Evolutionary conservation across 306 rosid species (phyloP), one percentile per base, ranked within the genome.

Genomic region (Lupinus albus): DNA sequence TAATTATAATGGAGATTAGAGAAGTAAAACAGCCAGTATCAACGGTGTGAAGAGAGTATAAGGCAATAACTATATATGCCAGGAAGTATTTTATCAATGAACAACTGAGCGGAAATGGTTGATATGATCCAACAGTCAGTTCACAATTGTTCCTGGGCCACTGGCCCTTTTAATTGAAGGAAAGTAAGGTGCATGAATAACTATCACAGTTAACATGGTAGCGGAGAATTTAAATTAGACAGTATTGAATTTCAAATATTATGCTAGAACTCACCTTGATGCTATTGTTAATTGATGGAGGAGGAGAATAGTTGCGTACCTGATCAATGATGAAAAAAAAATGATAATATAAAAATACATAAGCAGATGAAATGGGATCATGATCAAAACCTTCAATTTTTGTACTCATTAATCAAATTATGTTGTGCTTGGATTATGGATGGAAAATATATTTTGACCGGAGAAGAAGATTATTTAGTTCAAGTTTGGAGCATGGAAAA

Each of bases 211-310:
- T 17, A 20, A 73, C 64, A 70, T 30, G 57, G 28, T 46, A 63
- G 15, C 8, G 64, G 28, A 45, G 62, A 74, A 41, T 49, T 51
- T 33, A 39, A 8, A 33, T 52, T 35, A 77, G 46, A 30, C 14
- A 69, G 46, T 14, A 36, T 32, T 45, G 57, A 73, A 61, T 58
- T 66, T 62, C 28, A 25, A 61, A 47, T 5, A 57, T 42, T 20
- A 56, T 41, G 48, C 42, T 28, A 58, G 50, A 45, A 70, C 93
- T 86, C 72, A 93, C 98, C 97, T 93, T 93, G 84, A 93, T 93
- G 79, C 98, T 91, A 64, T 88, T 93, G 86, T 93, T 93, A 61
- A 93, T 89, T 54, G 30, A 25, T 25, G 30, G 30, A 4, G 30
- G 30, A 25, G 30, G 30, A 25, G 30, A 25, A 4, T 25, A 25